Evolutionary conservation across 495 filamentous ascomycete species (phyloP).

Genomic region (Poronia punctata): DNA sequence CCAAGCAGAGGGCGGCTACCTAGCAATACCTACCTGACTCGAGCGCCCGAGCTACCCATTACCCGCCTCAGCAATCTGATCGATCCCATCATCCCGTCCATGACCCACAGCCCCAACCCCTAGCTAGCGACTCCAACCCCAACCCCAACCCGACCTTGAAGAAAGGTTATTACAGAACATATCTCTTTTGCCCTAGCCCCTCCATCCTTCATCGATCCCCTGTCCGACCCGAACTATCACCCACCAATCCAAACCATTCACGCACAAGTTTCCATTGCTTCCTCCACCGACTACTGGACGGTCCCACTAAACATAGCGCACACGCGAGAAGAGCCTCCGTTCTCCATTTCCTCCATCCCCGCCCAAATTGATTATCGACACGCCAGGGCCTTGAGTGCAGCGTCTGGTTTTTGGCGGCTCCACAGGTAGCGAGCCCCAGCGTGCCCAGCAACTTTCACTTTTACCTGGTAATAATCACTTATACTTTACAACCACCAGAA

Average conservation of each 20-base stretch:
- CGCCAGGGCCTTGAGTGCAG: constrained; percentile 4
- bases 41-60: no score
- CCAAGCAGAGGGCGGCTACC: no score
- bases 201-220: constrained; percentile 1
- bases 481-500: no score
- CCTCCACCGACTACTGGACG: neutral
- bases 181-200: constrained; percentile 12
- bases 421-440: constrained; percentile 9
- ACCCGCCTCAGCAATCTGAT: no score
- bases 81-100: no score
- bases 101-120: no score
- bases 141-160: no score
- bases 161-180: constrained; percentile 17
- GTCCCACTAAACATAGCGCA: constrained; percentile 12
- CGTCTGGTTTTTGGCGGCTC: constrained; percentile 3
- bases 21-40: no score
- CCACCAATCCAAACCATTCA: constrained; percentile 2
- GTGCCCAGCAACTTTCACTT: no score
- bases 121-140: no score
- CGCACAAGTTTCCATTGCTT: neutral
- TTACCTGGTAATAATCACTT: no score
- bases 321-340: constrained; percentile 13
- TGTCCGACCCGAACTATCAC: neutral
- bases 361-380: constrained; percentile 10
- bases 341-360: constrained; percentile 6